Evolutionary conservation across 768 basidiomycete genomes (phyloP).

Genomic region (Leucocoprinus leucothites): DNA sequence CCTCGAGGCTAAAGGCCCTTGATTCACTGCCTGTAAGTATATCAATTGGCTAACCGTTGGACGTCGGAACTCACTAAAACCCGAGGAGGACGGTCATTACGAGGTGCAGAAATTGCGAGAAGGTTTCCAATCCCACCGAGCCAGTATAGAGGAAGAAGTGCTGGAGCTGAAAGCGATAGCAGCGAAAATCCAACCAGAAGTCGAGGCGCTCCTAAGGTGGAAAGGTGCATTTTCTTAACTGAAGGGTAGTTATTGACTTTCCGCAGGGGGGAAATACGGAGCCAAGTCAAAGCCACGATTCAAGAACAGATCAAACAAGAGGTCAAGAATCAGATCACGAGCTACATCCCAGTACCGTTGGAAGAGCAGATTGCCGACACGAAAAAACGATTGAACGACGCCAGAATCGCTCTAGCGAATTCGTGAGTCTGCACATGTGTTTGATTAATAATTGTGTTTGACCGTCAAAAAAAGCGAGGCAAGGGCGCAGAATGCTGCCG

Average conservation of each 20-base stretch:
- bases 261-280: conserved; percentile 31
- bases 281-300: conserved; percentile 39
- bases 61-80: neutral
- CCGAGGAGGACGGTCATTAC: conserved; percentile 12
- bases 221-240: neutral
- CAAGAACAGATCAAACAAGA: conserved; percentile 39
- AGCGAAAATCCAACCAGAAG: conserved; percentile 14
- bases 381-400: conserved; percentile 38
- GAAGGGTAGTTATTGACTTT: neutral
- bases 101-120: conserved; percentile 19
- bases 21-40: neutral
- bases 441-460: neutral
- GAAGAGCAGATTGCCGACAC: conserved; percentile 41
- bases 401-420: conserved; percentile 45
- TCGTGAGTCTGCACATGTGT: conserved; percentile 40
- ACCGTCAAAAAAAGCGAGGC: conserved; percentile 35
- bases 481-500: conserved; percentile 42
- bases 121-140: conserved; percentile 20
- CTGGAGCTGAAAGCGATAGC: conserved; percentile 17
- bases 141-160: conserved; percentile 14
- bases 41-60: too few relatives aligned
- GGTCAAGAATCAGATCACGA: conserved; percentile 45
- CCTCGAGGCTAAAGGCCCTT: neutral
- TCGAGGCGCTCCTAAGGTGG: conserved; percentile 17
- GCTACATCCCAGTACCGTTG: conserved; percentile 46